phyloP scores from a whole-genome alignment of 2,329 filamentous ascomycete species.

The Phialemonium atrogriseum region DNA sequence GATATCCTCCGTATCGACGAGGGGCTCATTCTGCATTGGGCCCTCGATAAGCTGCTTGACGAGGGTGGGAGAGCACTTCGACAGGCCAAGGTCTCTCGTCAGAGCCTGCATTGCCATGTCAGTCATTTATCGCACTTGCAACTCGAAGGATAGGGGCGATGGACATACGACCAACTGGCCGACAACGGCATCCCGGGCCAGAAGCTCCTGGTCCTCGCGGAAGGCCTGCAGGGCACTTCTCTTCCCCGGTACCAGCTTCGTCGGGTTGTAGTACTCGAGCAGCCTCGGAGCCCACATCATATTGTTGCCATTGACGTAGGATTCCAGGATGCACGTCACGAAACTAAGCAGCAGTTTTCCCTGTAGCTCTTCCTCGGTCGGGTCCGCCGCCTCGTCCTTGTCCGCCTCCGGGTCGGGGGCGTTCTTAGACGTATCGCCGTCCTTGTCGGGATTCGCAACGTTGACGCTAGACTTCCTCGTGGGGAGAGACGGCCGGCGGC shows the following conservation, averaged over 20 bases:
- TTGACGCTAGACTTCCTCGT: constrained; percentile 49
- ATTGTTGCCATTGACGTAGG: constrained; percentile 56
- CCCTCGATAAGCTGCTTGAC: constrained; percentile 36
- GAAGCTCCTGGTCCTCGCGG: constrained; percentile 52
- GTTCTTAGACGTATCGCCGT: constrained; percentile 44
- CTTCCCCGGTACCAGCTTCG: constrained; percentile 52
- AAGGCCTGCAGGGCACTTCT: constrained; percentile 57
- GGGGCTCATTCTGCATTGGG: constrained; percentile 33
- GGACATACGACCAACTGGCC: constrained; percentile 59
- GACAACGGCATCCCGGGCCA: constrained; percentile 56
- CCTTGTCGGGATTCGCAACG: constrained; percentile 45
- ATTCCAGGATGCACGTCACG: constrained; percentile 67
- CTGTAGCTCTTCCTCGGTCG: constrained; percentile 53
- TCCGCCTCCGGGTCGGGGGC: constrained; percentile 57
- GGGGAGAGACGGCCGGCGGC: constrained; percentile 55
- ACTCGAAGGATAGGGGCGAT: not conserved
- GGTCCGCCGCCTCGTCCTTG: constrained; percentile 41
- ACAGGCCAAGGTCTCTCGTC: constrained; percentile 52
- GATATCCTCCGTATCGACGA: constrained; percentile 23
- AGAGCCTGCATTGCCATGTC: constrained; percentile 38
- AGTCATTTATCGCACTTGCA: not conserved
- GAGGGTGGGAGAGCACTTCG: constrained; percentile 33
- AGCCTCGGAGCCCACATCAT: constrained; percentile 57
- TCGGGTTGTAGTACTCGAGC: constrained; percentile 60
- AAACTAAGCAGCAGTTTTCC: constrained; percentile 64